Base-by-base conservation (phyloP, 2,329 filamentous ascomycete species). In the Polychaeton citri region DNA sequence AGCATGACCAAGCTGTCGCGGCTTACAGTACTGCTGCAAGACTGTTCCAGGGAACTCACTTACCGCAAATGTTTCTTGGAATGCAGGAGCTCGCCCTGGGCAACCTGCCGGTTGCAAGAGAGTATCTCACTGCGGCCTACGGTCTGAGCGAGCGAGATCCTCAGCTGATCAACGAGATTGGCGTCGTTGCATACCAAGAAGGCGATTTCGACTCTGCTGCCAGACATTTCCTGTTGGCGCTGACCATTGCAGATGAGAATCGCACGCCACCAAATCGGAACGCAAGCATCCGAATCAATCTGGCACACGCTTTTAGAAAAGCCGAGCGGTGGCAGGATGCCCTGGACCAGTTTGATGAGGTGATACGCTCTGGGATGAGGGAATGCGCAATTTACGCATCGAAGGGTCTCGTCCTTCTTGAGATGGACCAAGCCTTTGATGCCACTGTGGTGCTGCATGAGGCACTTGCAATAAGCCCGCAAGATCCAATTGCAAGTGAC, bases 41-140 rank as follows among this genome's bases (percentile, higher is more conserved):
- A 26, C 65, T 98, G 0, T 98, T 98, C 60, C 93, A 95, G 66
- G 90, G 90, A 26, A 96, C 88, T 0, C 92, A 98, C 57, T 69
- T 98, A 1, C 90, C 90, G 0, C 88, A 94, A 52, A 74, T 98
- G 2, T 98, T 96, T 57, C 65, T 98, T 18, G 90, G 92, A 5
- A 98, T 98, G 90, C 92, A 98, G 58, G 92, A 98, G 59, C 79
- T 96, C 33, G 85, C 88, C 13, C 71, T 98, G 41, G 93, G 93
- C 59, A 96, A 98, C 51, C 83, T 96, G 74, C 79, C 78, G 1
- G 71, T 96, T 12, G 90, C 92, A 0, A 82, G 92, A 45, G 90
- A 98, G 57, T 98, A 96, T 56, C 72, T 96, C 31, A 86, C 84
- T 50, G 86, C 85, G 3, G 87, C 90, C 0, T 92, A 90, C 56